A percentile compares a stretch with the other conserved stretches of the same genome.
Evolutionary conservation across 2,329 filamentous ascomycete species (phyloP).

Genomic region (Bimuria novae-zelandiae): DNA sequence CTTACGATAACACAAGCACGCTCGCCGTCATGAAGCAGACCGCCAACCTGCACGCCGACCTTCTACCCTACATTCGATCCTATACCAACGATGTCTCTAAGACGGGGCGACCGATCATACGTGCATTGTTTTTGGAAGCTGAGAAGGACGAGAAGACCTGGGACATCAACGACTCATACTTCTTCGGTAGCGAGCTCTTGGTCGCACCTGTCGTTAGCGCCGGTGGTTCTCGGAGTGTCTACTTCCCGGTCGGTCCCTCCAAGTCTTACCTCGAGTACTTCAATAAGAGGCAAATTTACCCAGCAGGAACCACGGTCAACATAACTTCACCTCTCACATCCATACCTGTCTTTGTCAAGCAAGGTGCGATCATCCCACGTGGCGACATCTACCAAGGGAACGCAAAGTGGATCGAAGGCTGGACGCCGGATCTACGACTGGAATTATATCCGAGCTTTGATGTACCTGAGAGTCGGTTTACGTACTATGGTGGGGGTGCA

Average conservation of each 20-base stretch:
- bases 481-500: constrained; percentile 29
- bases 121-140: constrained; percentile 43
- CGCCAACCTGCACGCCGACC: constrained; percentile 36
- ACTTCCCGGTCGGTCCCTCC: constrained; percentile 33
- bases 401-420: constrained; percentile 40
- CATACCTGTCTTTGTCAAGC: constrained; percentile 40
- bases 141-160: constrained; percentile 31
- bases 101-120: constrained; percentile 40
- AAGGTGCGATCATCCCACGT: constrained; percentile 40
- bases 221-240: constrained; percentile 33
- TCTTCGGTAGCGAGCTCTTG: constrained; percentile 41
- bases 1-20: constrained; percentile 31
- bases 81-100: constrained; percentile 35
- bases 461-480: constrained; percentile 27
- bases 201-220: constrained; percentile 40
- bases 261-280: constrained; percentile 41
- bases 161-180: constrained; percentile 35
- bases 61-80: constrained; percentile 42
- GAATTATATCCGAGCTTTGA: constrained; percentile 39
- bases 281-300: constrained; percentile 26
- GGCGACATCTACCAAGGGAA: constrained; percentile 44
- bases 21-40: constrained; percentile 38
- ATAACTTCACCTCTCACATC: constrained; percentile 24
- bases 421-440: constrained; percentile 35
- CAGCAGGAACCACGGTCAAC: constrained; percentile 23